These are phyloP conservation scores for Lathyrus oleraceus DNA, from an alignment of 306 rosid genomes.

Conservation along the genomic window DNA sequence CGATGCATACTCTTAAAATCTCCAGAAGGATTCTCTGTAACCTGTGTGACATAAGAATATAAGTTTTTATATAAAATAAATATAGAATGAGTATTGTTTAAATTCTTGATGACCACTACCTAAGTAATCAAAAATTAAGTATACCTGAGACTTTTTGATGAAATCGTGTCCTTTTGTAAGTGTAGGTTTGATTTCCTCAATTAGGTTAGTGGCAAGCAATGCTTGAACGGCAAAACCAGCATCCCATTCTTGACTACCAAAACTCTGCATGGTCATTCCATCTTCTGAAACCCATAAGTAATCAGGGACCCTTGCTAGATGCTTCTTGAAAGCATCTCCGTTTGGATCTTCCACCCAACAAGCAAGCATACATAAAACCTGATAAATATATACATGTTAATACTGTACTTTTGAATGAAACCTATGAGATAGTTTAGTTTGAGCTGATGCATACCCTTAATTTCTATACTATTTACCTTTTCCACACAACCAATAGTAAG, in stretches of 20 bases:
- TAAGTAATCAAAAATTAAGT: not conserved
- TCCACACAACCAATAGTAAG: constrained; percentile 62
- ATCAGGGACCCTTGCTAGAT: constrained; percentile 72
- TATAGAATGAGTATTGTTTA: too few relatives aligned
- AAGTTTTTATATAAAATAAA: not conserved
- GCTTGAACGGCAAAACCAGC: constrained; percentile 66
- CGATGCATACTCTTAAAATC: constrained; percentile 64
- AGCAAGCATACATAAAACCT: constrained; percentile 70
- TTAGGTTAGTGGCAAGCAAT: constrained; percentile 55
- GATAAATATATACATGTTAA: not conserved
- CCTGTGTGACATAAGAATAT: constrained; percentile 38
- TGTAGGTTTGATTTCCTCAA: constrained; percentile 49
- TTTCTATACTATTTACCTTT: constrained; percentile 42
- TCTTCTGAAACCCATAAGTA: constrained; percentile 76
- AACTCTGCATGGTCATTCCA: constrained; percentile 75
- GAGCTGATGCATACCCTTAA: not conserved
- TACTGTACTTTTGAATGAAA: not conserved
- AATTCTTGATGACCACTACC: not conserved
- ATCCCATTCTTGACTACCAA: constrained; percentile 80
- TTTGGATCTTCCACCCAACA: constrained; percentile 84
- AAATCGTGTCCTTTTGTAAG: constrained; percentile 65
- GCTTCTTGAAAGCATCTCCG: constrained; percentile 67
- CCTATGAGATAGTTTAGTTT: not conserved
- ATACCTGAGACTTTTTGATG: constrained; percentile 68
- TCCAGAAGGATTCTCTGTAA: constrained; percentile 59